Evolutionary conservation across 768 basidiomycete genomes (phyloP), one percentile per base, ranked within the genome.

Genomic region (Phlebiopsis gigantea): DNA sequence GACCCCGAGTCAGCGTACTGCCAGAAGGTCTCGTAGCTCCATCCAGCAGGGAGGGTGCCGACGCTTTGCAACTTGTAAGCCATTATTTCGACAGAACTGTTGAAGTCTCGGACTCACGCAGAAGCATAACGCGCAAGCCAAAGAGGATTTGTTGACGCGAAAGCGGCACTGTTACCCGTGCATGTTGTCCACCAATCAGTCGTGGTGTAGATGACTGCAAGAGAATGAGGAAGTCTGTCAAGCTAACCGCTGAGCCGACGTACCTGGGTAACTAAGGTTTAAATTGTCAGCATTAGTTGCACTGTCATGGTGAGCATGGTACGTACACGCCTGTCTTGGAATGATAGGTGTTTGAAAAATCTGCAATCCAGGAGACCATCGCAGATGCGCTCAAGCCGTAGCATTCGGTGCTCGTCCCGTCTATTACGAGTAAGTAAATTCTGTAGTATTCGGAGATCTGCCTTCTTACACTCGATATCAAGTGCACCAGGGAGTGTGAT

Each of bases 181-280:
- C 86, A 88, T 8, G 73, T 75, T 9, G 62, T 79, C 86, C 86
- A 88, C 85, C 85, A 87, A 65, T 78, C 72, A 10, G 82, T 84
- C 3, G 80, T 83, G 26, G 81, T 81, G 61, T 86, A 86, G 55
- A 85, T 83, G 41, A 80, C 81, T 79, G 54, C 43, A 10, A 2
- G 8, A 21, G 17, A 21, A 31, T 46, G 10, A 4, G 45, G 7
- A 46, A 22, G 29, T 21, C 17, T 39, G 34, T 34, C 6, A 34
- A 17, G 8, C n/a, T 41, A 31, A 39, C 19, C 8, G 4, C 25
- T 34, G 24, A 26, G 17, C 7, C 1, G 29, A 51, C 31, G 14
- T 17, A 28, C 25, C 45, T 12, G 44, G 53, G 19, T 46, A 54
- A 17, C 34, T 53, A 41, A 3, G 17, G 17, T 10, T 39, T 17